Evolutionary conservation across 2,329 filamentous ascomycete genomes (phyloP).

Genomic region (Thielaviopsis ethacetica): DNA sequence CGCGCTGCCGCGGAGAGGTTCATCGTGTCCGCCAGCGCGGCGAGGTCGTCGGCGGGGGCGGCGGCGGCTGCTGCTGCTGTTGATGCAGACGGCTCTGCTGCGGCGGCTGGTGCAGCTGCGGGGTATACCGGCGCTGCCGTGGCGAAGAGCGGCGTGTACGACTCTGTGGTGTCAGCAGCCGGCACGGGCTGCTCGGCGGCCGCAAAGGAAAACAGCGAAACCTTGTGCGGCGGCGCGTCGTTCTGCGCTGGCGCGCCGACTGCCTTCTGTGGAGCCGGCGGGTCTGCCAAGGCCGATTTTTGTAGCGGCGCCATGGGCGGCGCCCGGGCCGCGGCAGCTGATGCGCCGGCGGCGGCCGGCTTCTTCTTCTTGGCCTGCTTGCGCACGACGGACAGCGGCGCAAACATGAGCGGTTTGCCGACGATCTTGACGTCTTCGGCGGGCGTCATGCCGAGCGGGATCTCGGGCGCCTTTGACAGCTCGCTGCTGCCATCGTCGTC

Average conservation of each 20-base stretch:
- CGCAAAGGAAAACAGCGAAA: constrained; percentile 54
- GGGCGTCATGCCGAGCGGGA: constrained; percentile 38
- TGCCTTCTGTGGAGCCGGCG: background rate
- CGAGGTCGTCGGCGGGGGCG: constrained; percentile 14
- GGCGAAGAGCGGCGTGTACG: constrained; percentile 38
- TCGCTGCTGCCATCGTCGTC: constrained; percentile 14
- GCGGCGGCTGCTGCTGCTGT: background rate
- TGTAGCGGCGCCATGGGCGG: too few relatives aligned
- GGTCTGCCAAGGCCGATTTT: background rate
- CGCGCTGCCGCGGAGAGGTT: constrained; percentile 62
- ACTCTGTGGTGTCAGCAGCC: constrained; percentile 13
- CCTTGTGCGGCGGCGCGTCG: constrained; percentile 25
- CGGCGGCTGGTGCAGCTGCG: constrained; percentile 18
- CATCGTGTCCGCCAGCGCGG: constrained; percentile 54
- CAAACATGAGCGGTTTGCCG: constrained; percentile 75
- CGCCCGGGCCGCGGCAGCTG: too few relatives aligned
- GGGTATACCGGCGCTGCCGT: constrained; percentile 19
- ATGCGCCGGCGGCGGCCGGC: constrained; percentile 10
- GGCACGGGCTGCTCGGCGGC: constrained; percentile 19
- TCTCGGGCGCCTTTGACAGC: constrained; percentile 23
- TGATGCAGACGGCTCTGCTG: background rate
- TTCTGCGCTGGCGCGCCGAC: background rate
- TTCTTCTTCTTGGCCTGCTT: constrained; percentile 55
- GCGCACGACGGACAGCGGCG: constrained; percentile 68
- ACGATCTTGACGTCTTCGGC: constrained; percentile 51